Evolutionary conservation across 2,329 filamentous ascomycete genomes (phyloP).

Genomic region (Chrysoporthe deuterocubensis): DNA sequence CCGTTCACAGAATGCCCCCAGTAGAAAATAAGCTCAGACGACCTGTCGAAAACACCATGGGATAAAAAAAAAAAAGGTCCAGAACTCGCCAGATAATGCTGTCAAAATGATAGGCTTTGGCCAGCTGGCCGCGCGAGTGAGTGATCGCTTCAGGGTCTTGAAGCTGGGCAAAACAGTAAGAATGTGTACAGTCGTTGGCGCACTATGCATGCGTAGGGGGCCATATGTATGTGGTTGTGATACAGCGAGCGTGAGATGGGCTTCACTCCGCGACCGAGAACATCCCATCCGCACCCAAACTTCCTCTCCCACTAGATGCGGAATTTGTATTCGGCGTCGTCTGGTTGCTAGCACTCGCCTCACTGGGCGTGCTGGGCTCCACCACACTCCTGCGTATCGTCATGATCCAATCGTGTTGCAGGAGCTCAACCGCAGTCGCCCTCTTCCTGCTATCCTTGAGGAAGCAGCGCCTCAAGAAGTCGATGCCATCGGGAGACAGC

Average conservation of each 20-base stretch:
- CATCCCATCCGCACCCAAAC: conserved; percentile 40
- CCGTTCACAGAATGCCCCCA: conserved; percentile 12
- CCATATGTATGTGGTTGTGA: not conserved
- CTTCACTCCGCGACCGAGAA: conserved; percentile 32
- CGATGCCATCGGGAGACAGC: conserved; percentile 80
- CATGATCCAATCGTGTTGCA: conserved; percentile 92
- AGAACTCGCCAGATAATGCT: conserved; percentile 24
- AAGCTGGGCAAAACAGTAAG: not conserved
- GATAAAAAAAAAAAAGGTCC: conserved; percentile 10
- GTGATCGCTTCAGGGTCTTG: not conserved
- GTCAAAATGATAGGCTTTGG: not conserved
- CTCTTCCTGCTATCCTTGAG: conserved; percentile 78
- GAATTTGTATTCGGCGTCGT: conserved; percentile 41
- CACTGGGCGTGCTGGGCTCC: conserved; percentile 66
- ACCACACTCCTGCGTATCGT: conserved; percentile 67
- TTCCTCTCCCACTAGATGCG: conserved; percentile 35
- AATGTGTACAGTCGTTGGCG: not conserved
- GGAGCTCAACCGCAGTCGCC: conserved; percentile 81
- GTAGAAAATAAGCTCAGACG: not conserved
- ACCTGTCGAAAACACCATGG: conserved; percentile 1
- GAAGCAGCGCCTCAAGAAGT: conserved; percentile 89
- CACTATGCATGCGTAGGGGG: not conserved
- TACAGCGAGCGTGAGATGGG: not conserved
- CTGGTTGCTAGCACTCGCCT: conserved; percentile 50
- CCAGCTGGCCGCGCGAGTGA: not conserved